Percentiles rank a stretch among this genome's conserved stretches.
phyloP scores from a whole-genome alignment of 768 basidiomycete species.

The Rossbeevera mucosa region DNA sequence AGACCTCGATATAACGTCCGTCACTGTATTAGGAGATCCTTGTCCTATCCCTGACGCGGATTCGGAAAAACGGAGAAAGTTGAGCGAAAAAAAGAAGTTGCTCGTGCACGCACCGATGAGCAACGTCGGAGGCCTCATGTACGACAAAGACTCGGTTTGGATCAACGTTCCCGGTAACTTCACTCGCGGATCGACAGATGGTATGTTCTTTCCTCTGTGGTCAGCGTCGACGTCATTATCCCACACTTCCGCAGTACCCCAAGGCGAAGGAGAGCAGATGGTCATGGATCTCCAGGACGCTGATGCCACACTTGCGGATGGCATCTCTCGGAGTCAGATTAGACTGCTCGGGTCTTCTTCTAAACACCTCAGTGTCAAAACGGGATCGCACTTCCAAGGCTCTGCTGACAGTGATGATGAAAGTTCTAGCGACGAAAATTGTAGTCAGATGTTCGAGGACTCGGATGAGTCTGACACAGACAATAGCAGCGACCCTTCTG shows the following conservation, averaged over 20 bases:
- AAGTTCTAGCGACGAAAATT: constrained; percentile 21
- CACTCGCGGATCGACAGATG: constrained; percentile 65
- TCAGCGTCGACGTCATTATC: neutral
- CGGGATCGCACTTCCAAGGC: constrained; percentile 27
- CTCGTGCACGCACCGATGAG: constrained; percentile 98
- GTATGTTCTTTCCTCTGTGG: constrained; percentile 34
- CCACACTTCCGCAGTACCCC: constrained; percentile 41
- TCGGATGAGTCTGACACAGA: constrained; percentile 1
- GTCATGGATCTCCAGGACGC: constrained; percentile 95
- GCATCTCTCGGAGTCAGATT: constrained; percentile 76
- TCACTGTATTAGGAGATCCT: constrained; percentile 82
- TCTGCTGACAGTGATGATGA: constrained; percentile 36
- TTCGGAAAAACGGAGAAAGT: constrained; percentile 84
- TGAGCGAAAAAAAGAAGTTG: constrained; percentile 92
- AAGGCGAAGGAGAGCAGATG: constrained; percentile 97
- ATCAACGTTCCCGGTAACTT: constrained; percentile 97
- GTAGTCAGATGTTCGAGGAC: constrained; percentile 11
- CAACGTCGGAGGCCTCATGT: constrained; percentile 92
- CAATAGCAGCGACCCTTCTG: neutral
- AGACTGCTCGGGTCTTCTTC: constrained; percentile 80
- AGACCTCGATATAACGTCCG: constrained; percentile 71
- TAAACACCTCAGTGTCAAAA: constrained; percentile 50
- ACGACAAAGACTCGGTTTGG: constrained; percentile 98
- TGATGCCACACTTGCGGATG: constrained; percentile 74
- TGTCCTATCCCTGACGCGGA: constrained; percentile 91